Conservation (phyloP, 169 alveolate genomes). For the Eimeria brunetti region DNA sequence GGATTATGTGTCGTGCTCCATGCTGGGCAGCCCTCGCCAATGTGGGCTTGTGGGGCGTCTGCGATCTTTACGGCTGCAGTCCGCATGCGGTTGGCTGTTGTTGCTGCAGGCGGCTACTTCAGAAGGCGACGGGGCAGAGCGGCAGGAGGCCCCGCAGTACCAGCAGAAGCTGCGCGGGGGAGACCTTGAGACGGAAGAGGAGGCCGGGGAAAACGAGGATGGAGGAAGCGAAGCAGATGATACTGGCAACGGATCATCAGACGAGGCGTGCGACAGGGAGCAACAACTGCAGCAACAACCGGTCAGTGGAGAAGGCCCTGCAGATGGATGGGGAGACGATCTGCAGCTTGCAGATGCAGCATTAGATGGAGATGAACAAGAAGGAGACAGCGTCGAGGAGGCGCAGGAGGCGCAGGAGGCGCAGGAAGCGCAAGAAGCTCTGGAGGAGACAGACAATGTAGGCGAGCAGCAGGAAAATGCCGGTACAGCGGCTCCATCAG, state of each 20-base stretch:
- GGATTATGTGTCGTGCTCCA: not conserved
- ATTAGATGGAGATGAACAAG: conserved; percentile 59
- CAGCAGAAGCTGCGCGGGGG: conserved; percentile 32
- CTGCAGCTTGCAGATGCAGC: conserved; percentile 30
- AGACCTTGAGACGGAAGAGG: conserved; percentile 7
- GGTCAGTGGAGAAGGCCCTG: conserved; percentile 16
- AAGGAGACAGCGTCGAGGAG: conserved; percentile 20
- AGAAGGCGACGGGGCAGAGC: conserved; percentile 53
- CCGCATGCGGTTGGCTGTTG: not conserved
- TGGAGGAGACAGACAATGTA: conserved; percentile 68
- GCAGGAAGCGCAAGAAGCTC: not conserved
- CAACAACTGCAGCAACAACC: conserved; percentile 24
- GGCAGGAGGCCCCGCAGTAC: conserved; percentile 18
- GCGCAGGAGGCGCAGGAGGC: not conserved
- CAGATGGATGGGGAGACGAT: conserved; percentile 50
- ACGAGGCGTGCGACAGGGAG: conserved; percentile 32
- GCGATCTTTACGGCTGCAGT: not conserved
- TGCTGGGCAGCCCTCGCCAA: not conserved
- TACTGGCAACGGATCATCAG: conserved; percentile 22
- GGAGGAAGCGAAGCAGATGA: conserved; percentile 27
- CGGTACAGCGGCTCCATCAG: not conserved
- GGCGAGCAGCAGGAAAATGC: conserved; percentile 15
- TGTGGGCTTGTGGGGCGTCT: not conserved
- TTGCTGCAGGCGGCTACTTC: conserved; percentile 1
- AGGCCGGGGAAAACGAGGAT: conserved; percentile 29